Evolutionary conservation across 345 rosid species (phyloP).

Genomic region (Populus euphratica): DNA sequence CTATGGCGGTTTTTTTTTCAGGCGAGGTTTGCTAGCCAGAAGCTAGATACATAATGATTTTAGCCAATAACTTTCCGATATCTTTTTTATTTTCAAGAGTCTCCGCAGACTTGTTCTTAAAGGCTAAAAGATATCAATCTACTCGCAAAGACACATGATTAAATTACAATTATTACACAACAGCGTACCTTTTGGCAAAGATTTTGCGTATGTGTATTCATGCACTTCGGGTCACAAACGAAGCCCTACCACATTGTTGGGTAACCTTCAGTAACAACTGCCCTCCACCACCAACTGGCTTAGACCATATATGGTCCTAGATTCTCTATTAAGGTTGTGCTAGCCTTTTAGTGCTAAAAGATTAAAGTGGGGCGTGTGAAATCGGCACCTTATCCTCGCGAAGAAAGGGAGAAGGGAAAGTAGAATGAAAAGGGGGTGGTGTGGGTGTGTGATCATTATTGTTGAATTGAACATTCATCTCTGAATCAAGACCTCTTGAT

Average conservation of each 20-base stretch:
- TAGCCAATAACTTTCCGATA: neutral
- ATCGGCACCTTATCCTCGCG: neutral
- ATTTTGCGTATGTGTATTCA: neutral
- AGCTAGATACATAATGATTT: neutral
- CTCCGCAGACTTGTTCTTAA: neutral
- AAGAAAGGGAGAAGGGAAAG: neutral
- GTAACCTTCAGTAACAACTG: neutral
- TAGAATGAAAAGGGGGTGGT: neutral
- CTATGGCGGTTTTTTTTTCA: neutral
- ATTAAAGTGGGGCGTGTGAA: constrained; percentile 1
- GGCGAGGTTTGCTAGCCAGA: neutral
- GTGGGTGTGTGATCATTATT: neutral
- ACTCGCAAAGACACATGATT: neutral
- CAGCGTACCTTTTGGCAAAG: neutral
- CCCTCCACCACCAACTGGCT: neutral
- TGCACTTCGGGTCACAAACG: neutral
- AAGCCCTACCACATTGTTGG: constrained; percentile 7
- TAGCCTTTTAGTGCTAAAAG: constrained; percentile 3
- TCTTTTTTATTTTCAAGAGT: neutral
- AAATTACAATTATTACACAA: neutral
- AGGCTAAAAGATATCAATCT: neutral
- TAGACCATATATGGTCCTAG: neutral
- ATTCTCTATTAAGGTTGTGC: constrained; percentile 4
- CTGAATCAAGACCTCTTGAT: neutral
- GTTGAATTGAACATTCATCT: constrained; percentile 4